A percentile compares a stretch with the other conserved stretches of the same genome.
Conservation (phyloP, 2,329 filamentous ascomycete genomes). For the Diplodia intermedia region DNA sequence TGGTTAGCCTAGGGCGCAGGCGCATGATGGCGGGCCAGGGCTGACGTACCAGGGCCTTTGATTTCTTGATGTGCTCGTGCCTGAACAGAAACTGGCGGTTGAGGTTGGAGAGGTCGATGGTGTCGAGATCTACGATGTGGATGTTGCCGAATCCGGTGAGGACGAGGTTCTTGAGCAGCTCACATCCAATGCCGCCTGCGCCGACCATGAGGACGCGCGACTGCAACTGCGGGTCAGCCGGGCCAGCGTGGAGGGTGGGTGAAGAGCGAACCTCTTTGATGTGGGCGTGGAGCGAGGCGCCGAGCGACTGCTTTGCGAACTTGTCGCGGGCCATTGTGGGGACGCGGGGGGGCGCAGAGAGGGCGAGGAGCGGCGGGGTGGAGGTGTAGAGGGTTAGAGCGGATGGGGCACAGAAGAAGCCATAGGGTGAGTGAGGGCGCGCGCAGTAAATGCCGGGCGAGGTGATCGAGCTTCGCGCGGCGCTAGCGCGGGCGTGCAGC, state of each 20-base stretch:
- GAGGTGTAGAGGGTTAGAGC: slow-evolving; percentile 31
- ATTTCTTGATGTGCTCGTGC: slow-evolving; percentile 96
- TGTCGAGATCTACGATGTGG: slow-evolving; percentile 95
- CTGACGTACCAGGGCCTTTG: slow-evolving; percentile 80
- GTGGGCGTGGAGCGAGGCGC: slow-evolving; percentile 65
- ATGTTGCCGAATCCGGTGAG: slow-evolving; percentile 91
- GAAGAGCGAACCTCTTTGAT: slow-evolving; percentile 69
- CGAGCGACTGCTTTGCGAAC: slow-evolving; percentile 68
- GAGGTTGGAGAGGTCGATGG: slow-evolving; percentile 95
- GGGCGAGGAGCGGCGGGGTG: slow-evolving; percentile 21
- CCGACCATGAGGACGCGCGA: slow-evolving; percentile 91
- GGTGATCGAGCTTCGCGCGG: slow-evolving; percentile 27
- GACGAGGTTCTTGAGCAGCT: slow-evolving; percentile 94
- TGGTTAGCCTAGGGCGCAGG: slow-evolving; percentile 1
- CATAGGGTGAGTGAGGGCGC: slow-evolving; percentile 27
- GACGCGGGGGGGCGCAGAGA: slow-evolving; percentile 19
- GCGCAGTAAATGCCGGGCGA: slow-evolving; percentile 26
- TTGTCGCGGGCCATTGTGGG: slow-evolving; percentile 56
- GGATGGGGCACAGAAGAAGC: slow-evolving; percentile 27
- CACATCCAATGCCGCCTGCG: slow-evolving; percentile 95
- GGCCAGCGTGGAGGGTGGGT: slow-evolving; percentile 11
- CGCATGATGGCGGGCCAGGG: background rate
- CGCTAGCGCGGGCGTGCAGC: slow-evolving; percentile 28
- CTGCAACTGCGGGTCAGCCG: slow-evolving; percentile 57
- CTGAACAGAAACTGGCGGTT: slow-evolving; percentile 98